Base-by-base conservation (phyloP, 352 stramenopile genomes). In the Globisporangium carolinianum region DNA sequence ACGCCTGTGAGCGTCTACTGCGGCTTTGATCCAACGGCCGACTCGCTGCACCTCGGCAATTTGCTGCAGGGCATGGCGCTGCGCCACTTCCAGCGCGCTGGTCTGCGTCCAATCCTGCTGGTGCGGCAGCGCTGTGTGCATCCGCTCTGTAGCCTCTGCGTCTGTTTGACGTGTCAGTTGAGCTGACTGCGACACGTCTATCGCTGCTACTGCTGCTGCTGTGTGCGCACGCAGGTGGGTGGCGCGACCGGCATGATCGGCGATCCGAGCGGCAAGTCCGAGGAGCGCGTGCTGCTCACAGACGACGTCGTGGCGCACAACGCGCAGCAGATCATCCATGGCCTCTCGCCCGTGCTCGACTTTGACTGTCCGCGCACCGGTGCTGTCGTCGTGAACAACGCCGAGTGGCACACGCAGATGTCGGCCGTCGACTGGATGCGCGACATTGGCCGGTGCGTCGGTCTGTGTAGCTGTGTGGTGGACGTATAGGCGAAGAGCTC, bases 221-320 rank as follows among this genome's bases (percentile, higher is more conserved):
- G 41, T n/a, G 37, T 38, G 9, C 14, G 18, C 18, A 18, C 3
- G 41, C 42, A 84, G 72, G 66, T 91, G 41, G 82, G 83, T 10
- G 90, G 90, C 43, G 89, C 88, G 42, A 97, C 91, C 7, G 91
- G 89, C 8, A 85, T 95, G 73, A 97, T 99, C 38, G 97, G 97
- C 41, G 97, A 99, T 75, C 97, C 97, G 18, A 99, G 96, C 51
- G 97, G 97, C 59, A 99, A 99, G 75, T 97, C 97, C 52, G 95
- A 99, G 73, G 93, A 97, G 66, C 89, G 97, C 47, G 77, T 97
- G 55, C 71, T 99, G 69, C 73, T 99, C 45, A 94, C 90, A 17
- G 92, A 98, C 56, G 91, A 97, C 12, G 77, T 81, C 36, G 97
- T 99, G 67, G 63, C 79, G 58, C 65, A 71, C 50, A 98, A 98